Conservation (phyloP, 2,329 filamentous ascomycete species). For the Fusarium temperatum region DNA sequence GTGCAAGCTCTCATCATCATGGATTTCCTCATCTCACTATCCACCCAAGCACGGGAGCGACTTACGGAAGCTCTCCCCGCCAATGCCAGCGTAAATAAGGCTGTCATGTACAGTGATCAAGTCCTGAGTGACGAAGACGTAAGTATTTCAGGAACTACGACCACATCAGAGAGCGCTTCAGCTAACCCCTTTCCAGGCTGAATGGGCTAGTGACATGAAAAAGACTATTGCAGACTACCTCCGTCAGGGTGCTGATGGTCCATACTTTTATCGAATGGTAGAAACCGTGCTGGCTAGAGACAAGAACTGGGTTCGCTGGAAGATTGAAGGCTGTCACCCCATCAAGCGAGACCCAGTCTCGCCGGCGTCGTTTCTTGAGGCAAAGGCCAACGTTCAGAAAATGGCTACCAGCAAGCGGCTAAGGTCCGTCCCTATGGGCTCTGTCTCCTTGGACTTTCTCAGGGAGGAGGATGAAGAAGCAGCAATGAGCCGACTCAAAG, state of each 20-base stretch:
- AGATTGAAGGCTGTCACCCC: conserved; percentile 88
- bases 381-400: conserved; percentile 72
- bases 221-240: conserved; percentile 83
- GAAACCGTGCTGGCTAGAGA: conserved; percentile 95
- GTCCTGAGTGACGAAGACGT: conserved; percentile 82
- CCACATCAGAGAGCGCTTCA: background rate
- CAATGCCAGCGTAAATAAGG: conserved; percentile 77
- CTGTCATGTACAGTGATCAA: conserved; percentile 83
- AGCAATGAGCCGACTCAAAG: conserved; percentile 75
- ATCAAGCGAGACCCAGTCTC: conserved; percentile 82
- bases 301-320: conserved; percentile 99
- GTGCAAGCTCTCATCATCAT: conserved; percentile 95
- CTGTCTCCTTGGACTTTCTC: conserved; percentile 82
- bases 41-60: conserved; percentile 82
- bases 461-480: conserved; percentile 67
- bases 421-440: conserved; percentile 73
- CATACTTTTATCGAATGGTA: conserved; percentile 95
- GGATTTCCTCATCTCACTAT: conserved; percentile 93
- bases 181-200: conserved; percentile 61
- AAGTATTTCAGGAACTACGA: conserved; percentile 48
- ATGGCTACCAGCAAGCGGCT: conserved; percentile 76
- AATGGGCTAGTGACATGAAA: conserved; percentile 86
- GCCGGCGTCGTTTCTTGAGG: conserved; percentile 72
- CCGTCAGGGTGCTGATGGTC: conserved; percentile 80
- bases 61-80: conserved; percentile 59